Conservation (phyloP, 2,329 filamentous ascomycete species). For the Cercospora sojina region DNA sequence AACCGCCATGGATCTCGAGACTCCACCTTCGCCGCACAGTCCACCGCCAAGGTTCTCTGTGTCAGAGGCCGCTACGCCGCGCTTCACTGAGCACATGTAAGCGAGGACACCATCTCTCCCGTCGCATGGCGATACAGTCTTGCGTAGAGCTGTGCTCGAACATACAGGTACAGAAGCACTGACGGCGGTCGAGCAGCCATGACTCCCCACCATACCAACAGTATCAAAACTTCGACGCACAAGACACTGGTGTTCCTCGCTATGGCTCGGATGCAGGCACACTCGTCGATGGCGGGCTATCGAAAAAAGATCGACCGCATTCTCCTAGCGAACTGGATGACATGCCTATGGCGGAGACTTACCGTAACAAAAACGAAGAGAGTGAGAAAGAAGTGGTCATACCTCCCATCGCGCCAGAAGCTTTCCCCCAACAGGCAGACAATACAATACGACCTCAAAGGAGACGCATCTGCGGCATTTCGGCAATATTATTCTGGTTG, state of each 20-base stretch:
- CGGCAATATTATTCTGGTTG: constrained; percentile 23
- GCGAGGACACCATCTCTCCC: constrained; percentile 5
- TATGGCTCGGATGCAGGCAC: constrained; percentile 18
- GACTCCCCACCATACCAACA: constrained; percentile 32
- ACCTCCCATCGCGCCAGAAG: constrained; percentile 19
- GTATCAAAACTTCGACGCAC: constrained; percentile 25
- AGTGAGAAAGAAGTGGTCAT: constrained; percentile 35
- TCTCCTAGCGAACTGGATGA: constrained; percentile 30
- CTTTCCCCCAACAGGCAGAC: constrained; percentile 14
- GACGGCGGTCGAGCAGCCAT: constrained; percentile 16
- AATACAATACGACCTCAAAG: constrained; percentile 13
- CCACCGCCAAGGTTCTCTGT: constrained; percentile 27
- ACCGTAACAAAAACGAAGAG: constrained; percentile 27
- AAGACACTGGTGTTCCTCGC: constrained; percentile 21
- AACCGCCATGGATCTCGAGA: constrained; percentile 4
- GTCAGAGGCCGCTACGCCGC: constrained; percentile 19
- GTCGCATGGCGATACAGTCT: background rate
- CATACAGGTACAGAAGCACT: background rate
- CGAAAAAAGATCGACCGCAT: constrained; percentile 28
- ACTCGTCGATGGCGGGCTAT: constrained; percentile 16
- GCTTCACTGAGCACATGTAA: constrained; percentile 35
- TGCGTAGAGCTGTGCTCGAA: background rate
- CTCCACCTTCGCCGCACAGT: constrained; percentile 14
- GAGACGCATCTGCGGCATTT: constrained; percentile 28
- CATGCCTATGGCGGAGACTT: constrained; percentile 32